phyloP scores from a whole-genome alignment of 768 basidiomycete genomes.

The button mushroom (Agaricus bisporus) region DNA sequence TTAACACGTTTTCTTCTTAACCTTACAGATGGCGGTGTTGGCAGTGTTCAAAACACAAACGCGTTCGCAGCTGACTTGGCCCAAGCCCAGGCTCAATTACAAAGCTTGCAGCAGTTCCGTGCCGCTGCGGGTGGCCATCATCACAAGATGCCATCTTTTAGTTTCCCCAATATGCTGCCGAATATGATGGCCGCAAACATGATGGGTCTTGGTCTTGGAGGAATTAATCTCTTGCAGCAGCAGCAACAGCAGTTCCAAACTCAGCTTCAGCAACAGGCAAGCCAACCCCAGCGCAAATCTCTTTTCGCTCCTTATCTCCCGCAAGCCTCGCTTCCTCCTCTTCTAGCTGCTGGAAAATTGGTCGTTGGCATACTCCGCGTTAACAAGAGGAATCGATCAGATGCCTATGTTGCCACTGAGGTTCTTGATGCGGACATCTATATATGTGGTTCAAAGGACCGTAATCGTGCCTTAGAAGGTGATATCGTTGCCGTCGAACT shows the following conservation, averaged over 20 bases:
- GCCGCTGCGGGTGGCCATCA: slow-evolving; percentile 93
- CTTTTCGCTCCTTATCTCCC: slow-evolving; percentile 98
- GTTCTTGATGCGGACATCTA: slow-evolving; percentile 98
- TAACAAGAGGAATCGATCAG: slow-evolving; percentile 97
- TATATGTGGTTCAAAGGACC: slow-evolving; percentile 97
- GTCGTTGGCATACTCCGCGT: slow-evolving; percentile 96
- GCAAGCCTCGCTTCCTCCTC: slow-evolving; percentile 93
- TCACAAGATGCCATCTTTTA: slow-evolving; percentile 96
- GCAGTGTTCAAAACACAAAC: slow-evolving; percentile 54
- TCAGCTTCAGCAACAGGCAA: slow-evolving; percentile 89
- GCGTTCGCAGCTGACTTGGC: slow-evolving; percentile 81
- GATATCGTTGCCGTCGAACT: slow-evolving; percentile 98
- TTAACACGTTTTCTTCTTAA: slow-evolving; percentile 7
- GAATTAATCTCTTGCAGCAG: slow-evolving; percentile 83
- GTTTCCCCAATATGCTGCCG: slow-evolving; percentile 96
- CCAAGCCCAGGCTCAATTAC: slow-evolving; percentile 93
- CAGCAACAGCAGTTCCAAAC: slow-evolving; percentile 95
- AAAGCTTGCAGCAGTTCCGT: slow-evolving; percentile 94
- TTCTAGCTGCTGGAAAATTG: slow-evolving; percentile 93
- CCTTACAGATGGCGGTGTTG: slow-evolving; percentile 66
- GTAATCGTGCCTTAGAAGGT: slow-evolving; percentile 96
- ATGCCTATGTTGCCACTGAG: slow-evolving; percentile 98
- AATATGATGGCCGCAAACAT: slow-evolving; percentile 97
- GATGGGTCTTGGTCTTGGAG: slow-evolving; percentile 83
- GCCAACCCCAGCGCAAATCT: slow-evolving; percentile 93